phyloP scores from a whole-genome alignment of 768 basidiomycete genomes.

The Coprinopsis sp. region DNA sequence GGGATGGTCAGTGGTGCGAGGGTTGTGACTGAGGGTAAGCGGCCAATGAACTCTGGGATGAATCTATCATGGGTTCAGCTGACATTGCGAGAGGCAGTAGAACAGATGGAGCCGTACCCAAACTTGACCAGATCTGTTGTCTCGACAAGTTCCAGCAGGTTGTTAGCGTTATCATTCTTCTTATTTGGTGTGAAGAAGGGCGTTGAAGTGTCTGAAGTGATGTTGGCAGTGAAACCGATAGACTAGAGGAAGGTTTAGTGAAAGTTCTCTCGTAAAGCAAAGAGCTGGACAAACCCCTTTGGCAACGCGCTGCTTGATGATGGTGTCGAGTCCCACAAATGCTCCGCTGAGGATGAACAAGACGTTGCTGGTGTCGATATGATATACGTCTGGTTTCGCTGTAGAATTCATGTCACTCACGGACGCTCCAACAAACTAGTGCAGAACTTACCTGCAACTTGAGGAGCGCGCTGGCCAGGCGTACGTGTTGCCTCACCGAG shows the following conservation, averaged over 20 bases:
- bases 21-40: slow-evolving; percentile 88
- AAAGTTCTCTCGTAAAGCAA: slow-evolving; percentile 1
- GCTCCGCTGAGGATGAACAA: slow-evolving; percentile 95
- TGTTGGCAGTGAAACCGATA: slow-evolving; percentile 69
- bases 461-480: slow-evolving; percentile 46
- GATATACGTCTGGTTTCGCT: slow-evolving; percentile 63
- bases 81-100: background rate
- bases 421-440: background rate
- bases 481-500: slow-evolving; percentile 41
- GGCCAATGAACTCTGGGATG: slow-evolving; percentile 93
- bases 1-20: slow-evolving; percentile 71
- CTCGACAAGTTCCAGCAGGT: slow-evolving; percentile 65
- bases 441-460: slow-evolving; percentile 29
- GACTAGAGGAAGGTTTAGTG: slow-evolving; percentile 46
- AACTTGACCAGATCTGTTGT: slow-evolving; percentile 81
- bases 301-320: slow-evolving; percentile 74
- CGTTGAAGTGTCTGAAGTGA: slow-evolving; percentile 34
- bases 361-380: slow-evolving; percentile 85
- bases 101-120: slow-evolving; percentile 44
- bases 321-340: slow-evolving; percentile 84
- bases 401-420: slow-evolving; percentile 2
- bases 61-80: slow-evolving; percentile 41
- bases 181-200: slow-evolving; percentile 81
- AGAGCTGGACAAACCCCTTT: slow-evolving; percentile 64
- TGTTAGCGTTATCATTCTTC: slow-evolving; percentile 44